A percentile compares a stretch with the other conserved stretches of the same genome.
These are phyloP conservation scores for Ganoderma lucidum DNA, from an alignment of 1,284 basidiomycete species.

Conservation along the genomic window DNA sequence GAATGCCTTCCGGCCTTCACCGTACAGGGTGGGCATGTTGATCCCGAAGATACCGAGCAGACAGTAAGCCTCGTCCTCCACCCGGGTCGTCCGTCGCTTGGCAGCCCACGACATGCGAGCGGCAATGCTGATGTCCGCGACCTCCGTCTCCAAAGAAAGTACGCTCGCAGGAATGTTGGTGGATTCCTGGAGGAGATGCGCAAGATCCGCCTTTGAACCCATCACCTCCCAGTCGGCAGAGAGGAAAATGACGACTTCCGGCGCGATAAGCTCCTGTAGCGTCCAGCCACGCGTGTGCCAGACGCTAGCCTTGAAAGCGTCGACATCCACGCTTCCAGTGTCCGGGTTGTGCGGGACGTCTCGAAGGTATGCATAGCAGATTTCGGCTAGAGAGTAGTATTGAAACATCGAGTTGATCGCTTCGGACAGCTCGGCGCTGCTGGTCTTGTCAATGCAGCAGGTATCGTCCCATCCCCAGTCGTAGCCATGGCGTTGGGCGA, in stretches of 20 bases:
- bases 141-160: neutral
- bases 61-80: slow-evolving; percentile 15
- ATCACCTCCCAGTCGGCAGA: neutral
- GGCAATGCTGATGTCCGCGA: neutral
- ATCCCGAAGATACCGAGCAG: slow-evolving; percentile 11
- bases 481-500: neutral
- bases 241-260: neutral
- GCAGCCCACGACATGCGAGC: slow-evolving; percentile 2
- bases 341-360: neutral
- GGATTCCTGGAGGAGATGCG: neutral
- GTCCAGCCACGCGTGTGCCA: neutral
- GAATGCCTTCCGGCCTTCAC: slow-evolving; percentile 13
- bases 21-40: slow-evolving; percentile 16
- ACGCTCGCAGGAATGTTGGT: neutral
- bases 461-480: slow-evolving; percentile 1
- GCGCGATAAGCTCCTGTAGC: neutral
- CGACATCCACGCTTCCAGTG: neutral
- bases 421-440: neutral
- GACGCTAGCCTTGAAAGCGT: neutral
- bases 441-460: slow-evolving; percentile 1
- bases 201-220: neutral
- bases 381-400: slow-evolving; percentile 1
- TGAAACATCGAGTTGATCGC: slow-evolving; percentile 2
- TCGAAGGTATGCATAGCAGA: neutral
- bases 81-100: slow-evolving; percentile 2